These are phyloP conservation scores for Botryotinia calthae DNA, from an alignment of 2,329 filamentous ascomycete genomes.

Conservation along the genomic window DNA sequence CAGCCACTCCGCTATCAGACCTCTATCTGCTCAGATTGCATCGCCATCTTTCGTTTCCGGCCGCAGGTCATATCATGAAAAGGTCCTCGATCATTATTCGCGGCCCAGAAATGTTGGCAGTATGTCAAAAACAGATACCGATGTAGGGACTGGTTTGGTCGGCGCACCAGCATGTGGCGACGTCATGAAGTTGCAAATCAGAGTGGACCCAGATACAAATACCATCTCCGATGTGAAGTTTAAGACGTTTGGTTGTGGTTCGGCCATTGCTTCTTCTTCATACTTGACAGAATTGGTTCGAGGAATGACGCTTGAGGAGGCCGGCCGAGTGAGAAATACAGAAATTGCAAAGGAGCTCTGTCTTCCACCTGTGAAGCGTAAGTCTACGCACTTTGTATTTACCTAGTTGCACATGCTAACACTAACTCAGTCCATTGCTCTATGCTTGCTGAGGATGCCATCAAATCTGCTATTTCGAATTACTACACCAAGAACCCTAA, in stretches of 20 bases:
- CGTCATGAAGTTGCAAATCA: conserved; percentile 92
- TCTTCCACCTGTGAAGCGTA: conserved; percentile 81
- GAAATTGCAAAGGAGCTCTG: conserved; percentile 97
- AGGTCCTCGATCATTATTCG: conserved; percentile 77
- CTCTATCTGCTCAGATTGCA: conserved; percentile 28
- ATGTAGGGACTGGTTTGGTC: conserved; percentile 89
- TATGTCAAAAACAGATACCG: conserved; percentile 73
- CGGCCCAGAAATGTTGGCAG: conserved; percentile 75
- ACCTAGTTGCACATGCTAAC: conserved; percentile 32
- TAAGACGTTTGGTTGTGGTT: conserved; percentile 96
- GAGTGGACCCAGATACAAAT: conserved; percentile 82
- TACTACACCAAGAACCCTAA: conserved; percentile 90
- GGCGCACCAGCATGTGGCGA: conserved; percentile 88
- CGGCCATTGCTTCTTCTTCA: conserved; percentile 89
- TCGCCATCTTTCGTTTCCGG: conserved; percentile 32
- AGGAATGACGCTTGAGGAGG: conserved; percentile 95
- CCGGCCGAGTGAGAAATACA: conserved; percentile 88
- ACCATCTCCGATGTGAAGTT: conserved; percentile 94
- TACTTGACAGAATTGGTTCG: conserved; percentile 94
- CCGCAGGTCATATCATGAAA: conserved; percentile 39
- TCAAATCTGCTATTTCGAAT: conserved; percentile 87
- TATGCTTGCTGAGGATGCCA: conserved; percentile 88
- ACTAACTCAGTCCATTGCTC: conserved; percentile 72
- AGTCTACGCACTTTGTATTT: conserved; percentile 41
- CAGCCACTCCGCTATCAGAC: conserved; percentile 30